These are phyloP conservation scores for Royoungia palumana DNA, from an alignment of 768 basidiomycete genomes.

Conservation along the genomic window DNA sequence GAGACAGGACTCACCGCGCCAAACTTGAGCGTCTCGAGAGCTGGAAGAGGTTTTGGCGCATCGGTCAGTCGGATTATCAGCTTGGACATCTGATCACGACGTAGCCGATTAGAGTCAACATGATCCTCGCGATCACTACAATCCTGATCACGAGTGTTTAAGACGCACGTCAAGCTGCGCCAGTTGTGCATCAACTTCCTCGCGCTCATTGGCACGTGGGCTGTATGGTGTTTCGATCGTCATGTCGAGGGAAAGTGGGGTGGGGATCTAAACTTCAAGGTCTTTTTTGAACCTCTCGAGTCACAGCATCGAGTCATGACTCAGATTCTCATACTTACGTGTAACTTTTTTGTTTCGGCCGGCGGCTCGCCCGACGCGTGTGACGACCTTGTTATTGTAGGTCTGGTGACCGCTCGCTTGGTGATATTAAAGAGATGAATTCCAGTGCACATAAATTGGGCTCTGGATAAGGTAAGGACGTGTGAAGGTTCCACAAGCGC, in stretches of 20 bases:
- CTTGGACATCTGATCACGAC: slow-evolving; percentile 48
- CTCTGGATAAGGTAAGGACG: too few relatives aligned
- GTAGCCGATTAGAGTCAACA: background rate
- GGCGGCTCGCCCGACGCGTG: too few relatives aligned
- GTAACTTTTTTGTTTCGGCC: background rate
- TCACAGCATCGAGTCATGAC: background rate
- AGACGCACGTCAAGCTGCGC: slow-evolving; percentile 22
- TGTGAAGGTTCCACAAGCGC: too few relatives aligned
- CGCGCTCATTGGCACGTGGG: background rate
- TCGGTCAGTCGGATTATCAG: slow-evolving; percentile 46
- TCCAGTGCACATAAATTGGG: too few relatives aligned
- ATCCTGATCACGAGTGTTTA: background rate
- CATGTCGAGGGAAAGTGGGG: background rate
- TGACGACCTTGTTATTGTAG: too few relatives aligned
- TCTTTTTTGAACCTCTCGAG: background rate
- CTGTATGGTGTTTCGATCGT: background rate
- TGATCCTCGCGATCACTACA: background rate
- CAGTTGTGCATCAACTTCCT: background rate
- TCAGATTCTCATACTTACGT: background rate
- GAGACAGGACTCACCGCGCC: slow-evolving; percentile 46
- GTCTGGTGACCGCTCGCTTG: too few relatives aligned
- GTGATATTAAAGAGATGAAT: too few relatives aligned
- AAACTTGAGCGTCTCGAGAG: slow-evolving; percentile 47
- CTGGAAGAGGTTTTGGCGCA: slow-evolving; percentile 49
- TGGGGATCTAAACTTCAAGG: background rate